Evolutionary conservation across 148 eudicot species (phyloP).

Genomic region (Drosera capensis): DNA sequence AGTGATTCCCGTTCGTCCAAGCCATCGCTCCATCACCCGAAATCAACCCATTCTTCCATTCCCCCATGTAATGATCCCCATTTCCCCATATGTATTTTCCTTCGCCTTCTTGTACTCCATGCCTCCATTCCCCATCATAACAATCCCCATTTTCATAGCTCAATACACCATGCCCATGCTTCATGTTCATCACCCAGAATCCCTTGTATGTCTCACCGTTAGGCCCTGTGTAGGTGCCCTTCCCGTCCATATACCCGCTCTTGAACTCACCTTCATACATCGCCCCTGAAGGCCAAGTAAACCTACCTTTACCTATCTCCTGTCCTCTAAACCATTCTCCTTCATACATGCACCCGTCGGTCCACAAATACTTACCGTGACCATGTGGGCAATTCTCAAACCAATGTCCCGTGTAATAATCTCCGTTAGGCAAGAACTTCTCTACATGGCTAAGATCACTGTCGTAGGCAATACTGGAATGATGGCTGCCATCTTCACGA

Average conservation of each 20-base stretch:
- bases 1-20: conserved; percentile 48
- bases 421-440: conserved; percentile 61
- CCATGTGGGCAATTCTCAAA: conserved; percentile 57
- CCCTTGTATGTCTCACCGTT: conserved; percentile 72
- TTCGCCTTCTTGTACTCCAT: conserved; percentile 52
- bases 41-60: conserved; percentile 59
- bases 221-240: conserved; percentile 50
- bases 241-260: conserved; percentile 83
- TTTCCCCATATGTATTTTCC: conserved; percentile 74
- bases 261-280: conserved; percentile 76
- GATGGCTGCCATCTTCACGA: too few species aligned
- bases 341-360: conserved; percentile 91
- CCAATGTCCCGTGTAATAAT: conserved; percentile 67
- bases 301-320: conserved; percentile 77
- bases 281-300: conserved; percentile 91
- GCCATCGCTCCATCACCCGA: conserved; percentile 48
- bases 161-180: conserved; percentile 56
- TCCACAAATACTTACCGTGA: conserved; percentile 75
- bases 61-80: conserved; percentile 60
- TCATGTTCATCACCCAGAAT: conserved; percentile 42
- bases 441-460: too few species aligned
- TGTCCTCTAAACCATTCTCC: conserved; percentile 87
- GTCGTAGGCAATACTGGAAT: too few species aligned
- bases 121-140: conserved; percentile 53
- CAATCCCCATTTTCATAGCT: conserved; percentile 67